Evolutionary conservation across 139 green algal species (phyloP).

Genomic region (Zygnema cylindricum): DNA sequence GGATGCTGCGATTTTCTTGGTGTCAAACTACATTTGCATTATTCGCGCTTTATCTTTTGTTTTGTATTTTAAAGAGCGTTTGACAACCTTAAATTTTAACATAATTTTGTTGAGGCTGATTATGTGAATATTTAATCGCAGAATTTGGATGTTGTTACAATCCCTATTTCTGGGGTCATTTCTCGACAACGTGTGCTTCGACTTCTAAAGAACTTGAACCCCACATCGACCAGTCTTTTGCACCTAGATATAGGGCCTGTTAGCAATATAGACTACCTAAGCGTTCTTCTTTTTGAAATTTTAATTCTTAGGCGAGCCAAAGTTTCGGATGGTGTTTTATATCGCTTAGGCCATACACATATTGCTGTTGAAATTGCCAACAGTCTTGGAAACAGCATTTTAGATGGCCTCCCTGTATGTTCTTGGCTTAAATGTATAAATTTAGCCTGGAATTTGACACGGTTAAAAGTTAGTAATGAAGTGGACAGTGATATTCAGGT

Average conservation of each 20-base stretch:
- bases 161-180: background rate
- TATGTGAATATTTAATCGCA: too few relatives aligned
- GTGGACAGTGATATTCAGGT: slow-evolving; percentile 10
- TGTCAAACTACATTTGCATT: too few relatives aligned
- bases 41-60: too few relatives aligned
- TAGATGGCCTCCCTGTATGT: background rate
- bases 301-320: background rate
- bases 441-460: background rate
- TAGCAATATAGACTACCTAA: background rate
- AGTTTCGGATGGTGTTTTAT: background rate
- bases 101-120: too few relatives aligned
- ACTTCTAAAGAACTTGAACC: background rate
- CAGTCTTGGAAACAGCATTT: background rate
- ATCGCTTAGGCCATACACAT: background rate
- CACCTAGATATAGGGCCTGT: slow-evolving; percentile 14
- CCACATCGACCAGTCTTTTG: too few relatives aligned
- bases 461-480: background rate
- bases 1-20: too few relatives aligned
- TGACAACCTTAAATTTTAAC: too few relatives aligned
- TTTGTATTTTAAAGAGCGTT: too few relatives aligned
- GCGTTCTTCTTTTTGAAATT: slow-evolving; percentile 11
- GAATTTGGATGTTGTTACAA: too few relatives aligned
- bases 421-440: background rate
- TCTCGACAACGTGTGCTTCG: background rate
- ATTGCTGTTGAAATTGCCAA: slow-evolving; percentile 26